Evolutionary conservation across 208 protist genomes (phyloP).

Genomic region (Leishmania martiniquensis): DNA sequence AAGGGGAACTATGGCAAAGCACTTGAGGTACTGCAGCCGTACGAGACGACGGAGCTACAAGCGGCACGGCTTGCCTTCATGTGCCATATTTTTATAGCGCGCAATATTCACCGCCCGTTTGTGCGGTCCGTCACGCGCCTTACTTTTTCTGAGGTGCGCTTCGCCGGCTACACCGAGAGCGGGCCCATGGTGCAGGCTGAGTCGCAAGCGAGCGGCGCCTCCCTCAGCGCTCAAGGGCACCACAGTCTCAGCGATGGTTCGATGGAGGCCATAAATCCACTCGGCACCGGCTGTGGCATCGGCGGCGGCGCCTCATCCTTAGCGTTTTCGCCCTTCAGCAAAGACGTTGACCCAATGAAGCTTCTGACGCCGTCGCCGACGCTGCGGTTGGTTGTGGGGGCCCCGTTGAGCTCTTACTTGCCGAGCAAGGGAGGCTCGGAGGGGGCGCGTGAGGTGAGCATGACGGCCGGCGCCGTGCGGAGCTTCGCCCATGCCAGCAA

Average conservation of each 20-base stretch:
- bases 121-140: conserved; percentile 42
- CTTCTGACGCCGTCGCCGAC: conserved; percentile 11
- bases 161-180: conserved; percentile 18
- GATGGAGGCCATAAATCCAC: not conserved
- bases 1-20: conserved; percentile 48
- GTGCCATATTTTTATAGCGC: conserved; percentile 35
- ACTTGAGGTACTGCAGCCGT: conserved; percentile 30
- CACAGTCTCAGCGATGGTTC: not conserved
- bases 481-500: not conserved
- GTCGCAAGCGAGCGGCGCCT: not conserved
- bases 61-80: conserved; percentile 35
- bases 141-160: conserved; percentile 24
- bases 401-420: not conserved
- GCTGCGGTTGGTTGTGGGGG: conserved; percentile 12
- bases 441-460: not conserved
- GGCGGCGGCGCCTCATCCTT: not conserved
- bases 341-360: not conserved
- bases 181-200: not conserved
- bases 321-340: conserved; percentile 6
- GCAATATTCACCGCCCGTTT: conserved; percentile 43
- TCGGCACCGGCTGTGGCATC: not conserved
- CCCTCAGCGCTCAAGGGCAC: not conserved
- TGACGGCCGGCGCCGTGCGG: not conserved
- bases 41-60: conserved; percentile 40
- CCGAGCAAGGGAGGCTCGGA: not conserved